These are phyloP conservation scores for Xylaria sp. DNA, from an alignment of 2,329 filamentous ascomycete species.

Conservation along the genomic window DNA sequence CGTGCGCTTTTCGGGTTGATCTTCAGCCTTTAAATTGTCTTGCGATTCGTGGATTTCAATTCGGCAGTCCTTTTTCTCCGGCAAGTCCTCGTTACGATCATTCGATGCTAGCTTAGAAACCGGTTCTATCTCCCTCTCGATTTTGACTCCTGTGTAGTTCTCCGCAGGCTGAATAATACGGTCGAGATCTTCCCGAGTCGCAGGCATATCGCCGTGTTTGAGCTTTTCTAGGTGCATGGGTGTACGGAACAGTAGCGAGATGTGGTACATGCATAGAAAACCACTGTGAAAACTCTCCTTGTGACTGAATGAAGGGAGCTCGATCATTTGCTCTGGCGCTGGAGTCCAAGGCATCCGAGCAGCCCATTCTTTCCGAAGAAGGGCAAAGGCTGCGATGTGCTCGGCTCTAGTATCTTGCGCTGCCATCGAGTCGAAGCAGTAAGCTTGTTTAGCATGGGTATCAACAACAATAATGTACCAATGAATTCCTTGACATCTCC, in stretches of 20 bases:
- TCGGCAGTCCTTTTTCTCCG: neutral
- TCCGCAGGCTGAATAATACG: constrained; percentile 1
- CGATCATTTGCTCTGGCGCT: constrained; percentile 6
- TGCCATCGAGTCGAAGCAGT: constrained; percentile 21
- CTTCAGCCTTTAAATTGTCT: neutral
- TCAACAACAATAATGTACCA: constrained; percentile 23
- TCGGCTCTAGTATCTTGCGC: constrained; percentile 2
- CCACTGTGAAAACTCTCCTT: neutral
- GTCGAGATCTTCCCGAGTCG: neutral
- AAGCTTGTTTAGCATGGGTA: neutral
- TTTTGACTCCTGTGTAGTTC: constrained; percentile 10
- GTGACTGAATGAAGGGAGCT: constrained; percentile 11
- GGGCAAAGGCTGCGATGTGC: constrained; percentile 9
- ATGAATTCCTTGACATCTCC: constrained; percentile 4
- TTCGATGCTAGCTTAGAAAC: neutral
- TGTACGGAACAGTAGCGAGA: constrained; percentile 9
- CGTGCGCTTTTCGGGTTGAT: neutral
- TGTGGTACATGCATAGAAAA: constrained; percentile 19
- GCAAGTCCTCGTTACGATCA: neutral
- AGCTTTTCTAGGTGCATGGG: neutral
- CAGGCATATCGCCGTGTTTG: neutral
- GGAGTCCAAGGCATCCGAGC: constrained; percentile 9
- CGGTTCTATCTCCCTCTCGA: neutral
- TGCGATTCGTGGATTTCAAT: neutral
- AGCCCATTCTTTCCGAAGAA: constrained; percentile 9